Conservation (phyloP, 2,329 filamentous ascomycete genomes). For the Trichoderma sp. region DNA sequence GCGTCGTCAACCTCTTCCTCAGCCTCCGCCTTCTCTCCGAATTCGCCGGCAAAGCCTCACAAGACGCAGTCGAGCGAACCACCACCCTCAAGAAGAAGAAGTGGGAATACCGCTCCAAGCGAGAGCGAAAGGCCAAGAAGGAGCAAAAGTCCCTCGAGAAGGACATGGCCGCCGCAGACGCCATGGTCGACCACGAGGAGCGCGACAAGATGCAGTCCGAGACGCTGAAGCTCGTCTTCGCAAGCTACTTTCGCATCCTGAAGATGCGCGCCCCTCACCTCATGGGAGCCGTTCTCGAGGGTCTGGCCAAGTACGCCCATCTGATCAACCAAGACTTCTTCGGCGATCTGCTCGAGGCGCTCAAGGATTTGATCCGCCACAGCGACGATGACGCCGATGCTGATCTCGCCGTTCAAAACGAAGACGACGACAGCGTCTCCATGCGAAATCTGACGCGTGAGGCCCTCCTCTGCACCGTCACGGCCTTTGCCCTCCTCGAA, state of each 20-base stretch:
- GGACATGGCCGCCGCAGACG: slow-evolving; percentile 91
- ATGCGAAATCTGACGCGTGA: slow-evolving; percentile 80
- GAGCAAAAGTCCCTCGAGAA: slow-evolving; percentile 88
- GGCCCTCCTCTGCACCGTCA: slow-evolving; percentile 90
- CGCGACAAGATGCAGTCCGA: slow-evolving; percentile 93
- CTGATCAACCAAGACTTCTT: slow-evolving; percentile 99
- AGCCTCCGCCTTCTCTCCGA: slow-evolving; percentile 86
- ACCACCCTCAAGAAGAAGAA: slow-evolving; percentile 55
- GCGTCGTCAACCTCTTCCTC: slow-evolving; percentile 86
- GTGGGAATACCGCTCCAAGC: slow-evolving; percentile 90
- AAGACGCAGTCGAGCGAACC: slow-evolving; percentile 68
- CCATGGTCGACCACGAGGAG: slow-evolving; percentile 88
- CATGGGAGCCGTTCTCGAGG: slow-evolving; percentile 97
- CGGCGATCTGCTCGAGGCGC: slow-evolving; percentile 88
- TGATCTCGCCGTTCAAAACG: slow-evolving; percentile 36
- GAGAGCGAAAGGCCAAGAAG: slow-evolving; percentile 77
- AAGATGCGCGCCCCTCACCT: slow-evolving; percentile 80
- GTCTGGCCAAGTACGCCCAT: slow-evolving; percentile 89
- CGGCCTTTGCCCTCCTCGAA: slow-evolving; percentile 92
- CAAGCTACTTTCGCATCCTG: slow-evolving; percentile 90
- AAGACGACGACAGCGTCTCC: slow-evolving; percentile 42
- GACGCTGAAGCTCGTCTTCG: slow-evolving; percentile 93
- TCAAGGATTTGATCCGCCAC: slow-evolving; percentile 88
- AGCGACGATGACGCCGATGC: slow-evolving; percentile 61
- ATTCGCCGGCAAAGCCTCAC: slow-evolving; percentile 82